These are phyloP conservation scores for Nicotiana otophora DNA, from an alignment of 257 asterid genomes.

Conservation along the genomic window DNA sequence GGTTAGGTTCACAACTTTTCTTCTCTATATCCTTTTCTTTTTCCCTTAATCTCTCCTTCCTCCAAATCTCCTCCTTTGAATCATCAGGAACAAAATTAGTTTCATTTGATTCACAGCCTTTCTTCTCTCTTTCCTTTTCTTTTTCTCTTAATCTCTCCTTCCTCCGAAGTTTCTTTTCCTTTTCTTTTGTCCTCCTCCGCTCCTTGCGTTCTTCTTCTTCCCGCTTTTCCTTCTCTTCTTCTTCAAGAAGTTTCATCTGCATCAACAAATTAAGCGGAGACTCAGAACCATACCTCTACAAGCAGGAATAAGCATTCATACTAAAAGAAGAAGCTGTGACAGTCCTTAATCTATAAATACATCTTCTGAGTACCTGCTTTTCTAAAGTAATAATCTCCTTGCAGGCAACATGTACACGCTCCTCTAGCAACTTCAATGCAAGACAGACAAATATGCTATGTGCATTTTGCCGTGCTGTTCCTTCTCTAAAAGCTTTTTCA, in stretches of 20 bases:
- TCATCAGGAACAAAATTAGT: constrained; percentile 38
- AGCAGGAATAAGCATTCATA: too few relatives aligned
- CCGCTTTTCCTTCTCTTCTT: constrained; percentile 96
- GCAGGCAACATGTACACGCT: constrained; percentile 89
- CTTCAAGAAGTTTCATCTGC: constrained; percentile 94
- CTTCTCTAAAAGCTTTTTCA: constrained; percentile 98
- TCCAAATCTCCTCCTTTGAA: constrained; percentile 71
- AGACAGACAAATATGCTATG: constrained; percentile 95
- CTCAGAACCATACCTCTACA: constrained; percentile 16
- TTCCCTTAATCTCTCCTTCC: constrained; percentile 86
- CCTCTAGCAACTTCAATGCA: constrained; percentile 83
- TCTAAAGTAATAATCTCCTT: constrained; percentile 89
- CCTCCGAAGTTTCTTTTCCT: constrained; percentile 85
- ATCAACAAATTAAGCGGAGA: constrained; percentile 14
- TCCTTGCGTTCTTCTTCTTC: constrained; percentile 87
- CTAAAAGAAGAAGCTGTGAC: too few relatives aligned
- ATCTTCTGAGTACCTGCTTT: constrained; percentile 57
- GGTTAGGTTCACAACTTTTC: constrained; percentile 37
- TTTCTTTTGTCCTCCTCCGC: constrained; percentile 79
- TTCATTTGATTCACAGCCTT: constrained; percentile 33
- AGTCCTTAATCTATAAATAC: not conserved
- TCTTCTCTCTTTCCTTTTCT: constrained; percentile 68
- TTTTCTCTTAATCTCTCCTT: constrained; percentile 87
- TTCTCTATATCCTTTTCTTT: constrained; percentile 67
- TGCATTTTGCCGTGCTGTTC: constrained; percentile 99